Conservation (phyloP, 768 basidiomycete genomes). For the Lentinula lateritia region DNA sequence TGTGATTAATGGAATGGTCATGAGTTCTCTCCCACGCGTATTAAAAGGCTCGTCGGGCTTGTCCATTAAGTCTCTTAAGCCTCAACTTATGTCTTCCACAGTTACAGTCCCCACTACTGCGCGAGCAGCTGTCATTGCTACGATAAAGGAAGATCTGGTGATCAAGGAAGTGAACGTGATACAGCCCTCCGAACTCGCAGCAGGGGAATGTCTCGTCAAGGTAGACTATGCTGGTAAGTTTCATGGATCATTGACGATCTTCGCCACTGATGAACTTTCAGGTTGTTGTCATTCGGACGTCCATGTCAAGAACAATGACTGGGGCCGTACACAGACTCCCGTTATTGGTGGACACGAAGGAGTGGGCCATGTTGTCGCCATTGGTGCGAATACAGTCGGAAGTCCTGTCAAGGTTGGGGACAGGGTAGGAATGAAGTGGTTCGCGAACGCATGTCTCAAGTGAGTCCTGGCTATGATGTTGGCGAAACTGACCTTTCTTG, state of each 20-base stretch:
- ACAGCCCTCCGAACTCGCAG: conserved; percentile 48
- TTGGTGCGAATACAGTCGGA: conserved; percentile 51
- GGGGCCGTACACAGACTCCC: conserved; percentile 53
- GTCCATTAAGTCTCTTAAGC: not conserved
- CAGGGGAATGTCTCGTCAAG: conserved; percentile 68
- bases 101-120: conserved; percentile 28
- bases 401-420: conserved; percentile 62
- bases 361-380: conserved; percentile 71
- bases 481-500: not conserved
- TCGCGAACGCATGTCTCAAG: conserved; percentile 35
- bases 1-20: not conserved
- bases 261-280: not conserved
- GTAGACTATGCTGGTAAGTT: conserved; percentile 57
- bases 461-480: conserved; percentile 9
- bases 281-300: conserved; percentile 71
- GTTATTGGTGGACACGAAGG: conserved; percentile 80
- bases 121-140: conserved; percentile 30
- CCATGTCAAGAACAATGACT: conserved; percentile 63
- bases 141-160: conserved; percentile 21
- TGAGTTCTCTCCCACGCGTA: not conserved
- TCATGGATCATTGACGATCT: not conserved
- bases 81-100: not conserved
- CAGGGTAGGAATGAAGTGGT: conserved; percentile 76
- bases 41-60: not conserved
- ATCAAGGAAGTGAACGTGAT: conserved; percentile 45